Base-by-base conservation (phyloP, 164 flowering plant genomes). In the Stephania cephalantha region DNA sequence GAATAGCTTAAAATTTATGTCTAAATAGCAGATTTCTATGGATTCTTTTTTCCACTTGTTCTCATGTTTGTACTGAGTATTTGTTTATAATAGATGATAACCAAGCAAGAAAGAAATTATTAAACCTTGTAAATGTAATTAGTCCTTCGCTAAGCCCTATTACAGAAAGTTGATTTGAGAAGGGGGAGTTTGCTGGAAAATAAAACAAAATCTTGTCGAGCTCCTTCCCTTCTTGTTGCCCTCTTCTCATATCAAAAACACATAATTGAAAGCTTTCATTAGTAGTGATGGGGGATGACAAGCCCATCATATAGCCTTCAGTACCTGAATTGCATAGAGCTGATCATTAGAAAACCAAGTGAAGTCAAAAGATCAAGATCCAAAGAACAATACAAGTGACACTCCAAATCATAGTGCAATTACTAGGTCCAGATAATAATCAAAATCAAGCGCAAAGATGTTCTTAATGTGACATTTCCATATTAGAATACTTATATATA, bases 91-190 rank as follows among this genome's bases (percentile, higher is more conserved):
- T 45, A 45, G 71, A 45, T n/a, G 9, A 70, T 6, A 44, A 70
- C 46, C 30, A 46, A 70, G 17, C 53, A 7, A 53, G 45, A 72
- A 55, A 10, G 9, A 15, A 9, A 44, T 13, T 50, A 2, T 25
- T 77, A 29, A 22, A 93, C 98, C 97, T 88, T 42, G 97, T 93
- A 76, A 95, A 93, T 3, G 97, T 95, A 76, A 95, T 91, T 45
- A 95, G 91, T 18, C 97, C 97, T 86, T 95, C 98, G 70, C 97
- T 93, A 50, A 95, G 95, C 31, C 98, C 97, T 35, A 91, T 87
- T 1, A 95, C 89, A 45, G 97, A 95, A 45, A 95, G 93, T 77
- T 91, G 97, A 0, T 83, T 69, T 1, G 97, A 81, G 46, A 93
- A 84, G 48, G 93, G 88, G 73, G 86, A 85, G 81, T 91, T 95